Base-by-base conservation (phyloP, 352 stramenopile genomes). In the Phytophthora megakarya region DNA sequence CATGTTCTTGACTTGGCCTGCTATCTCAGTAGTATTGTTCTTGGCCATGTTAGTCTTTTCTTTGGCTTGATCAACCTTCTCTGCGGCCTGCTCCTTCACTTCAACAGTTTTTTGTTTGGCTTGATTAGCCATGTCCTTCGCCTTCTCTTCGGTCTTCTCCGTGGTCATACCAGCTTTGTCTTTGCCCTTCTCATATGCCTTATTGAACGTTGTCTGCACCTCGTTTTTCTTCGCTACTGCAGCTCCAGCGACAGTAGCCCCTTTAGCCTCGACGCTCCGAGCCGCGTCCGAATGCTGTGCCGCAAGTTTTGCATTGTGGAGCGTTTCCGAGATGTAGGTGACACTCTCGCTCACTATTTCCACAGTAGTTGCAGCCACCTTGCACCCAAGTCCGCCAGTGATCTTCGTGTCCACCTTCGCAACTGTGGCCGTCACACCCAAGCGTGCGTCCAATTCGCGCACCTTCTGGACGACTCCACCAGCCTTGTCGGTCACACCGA, bases 241-340 rank as follows among this genome's bases (percentile, higher is more conserved):
- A 19, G 67, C 65, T 8, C 57, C 62, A 23, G 66, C 62, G 16
- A 61, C 53, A 21, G 54, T n/a, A 23, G 63, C 67, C 12, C 60
- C 71, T 28, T 78, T 75, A 23, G 68, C 39, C 52, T 89, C 79
- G 1, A 73, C 68, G 51, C 42, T 53, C 45, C 81, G 72, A 7
- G 74, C 76, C 10, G 72, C 72, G 1, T 70, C 50, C 22, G 80
- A 87, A 30, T 84, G 70, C 56, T 70, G 76, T 3, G 82, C 80
- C 3, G 70, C 67, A 6, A 83, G 26, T 54, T 88, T 89, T 4
- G 80, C 78, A 10, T 89, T 82, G 8, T 84, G 59, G 32, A 91
- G 63, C 38, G 76, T 84, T 49, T 89, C 76, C 19, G 76, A 80
- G 19, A 89, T 73, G 61, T 93, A 93, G 28, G 75, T 85, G 19